Evolutionary conservation across 371 early-diverging fungal genomes (phyloP).

Genomic region (Batrachochytrium dendrobatidis): DNA sequence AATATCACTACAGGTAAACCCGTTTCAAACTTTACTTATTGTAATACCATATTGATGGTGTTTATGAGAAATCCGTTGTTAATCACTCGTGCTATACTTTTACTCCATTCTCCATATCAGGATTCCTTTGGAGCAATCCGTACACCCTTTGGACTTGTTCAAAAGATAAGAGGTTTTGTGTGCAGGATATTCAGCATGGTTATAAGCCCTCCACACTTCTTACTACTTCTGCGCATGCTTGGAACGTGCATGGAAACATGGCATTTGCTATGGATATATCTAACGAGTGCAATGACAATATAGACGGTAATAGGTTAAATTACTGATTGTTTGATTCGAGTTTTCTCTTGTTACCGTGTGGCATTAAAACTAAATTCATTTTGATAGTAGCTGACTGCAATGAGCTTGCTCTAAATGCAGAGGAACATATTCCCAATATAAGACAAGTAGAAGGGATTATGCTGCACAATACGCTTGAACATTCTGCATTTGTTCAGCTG

Average conservation of each 20-base stretch:
- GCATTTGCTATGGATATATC: conserved; percentile 45
- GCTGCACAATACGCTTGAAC: conserved; percentile 61
- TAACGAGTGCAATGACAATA: conserved; percentile 27
- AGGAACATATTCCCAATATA: no score
- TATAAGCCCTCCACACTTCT: conserved; percentile 43
- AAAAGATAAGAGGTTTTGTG: conserved; percentile 66
- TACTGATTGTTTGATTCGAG: no score
- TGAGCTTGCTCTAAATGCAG: no score
- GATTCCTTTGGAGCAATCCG: conserved; percentile 60
- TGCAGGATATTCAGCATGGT: conserved; percentile 43
- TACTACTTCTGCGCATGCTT: conserved; percentile 49
- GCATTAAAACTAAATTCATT: no score
- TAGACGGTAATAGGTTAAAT: conserved; percentile 41
- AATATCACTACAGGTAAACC: conserved; percentile 58
- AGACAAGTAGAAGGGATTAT: no score
- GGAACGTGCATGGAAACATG: conserved; percentile 66
- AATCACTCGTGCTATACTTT: neutral
- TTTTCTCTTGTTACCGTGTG: no score
- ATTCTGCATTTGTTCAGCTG: conserved; percentile 52
- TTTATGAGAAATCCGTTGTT: neutral
- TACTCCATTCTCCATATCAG: conserved; percentile 4
- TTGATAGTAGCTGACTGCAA: no score
- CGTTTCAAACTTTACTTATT: neutral
- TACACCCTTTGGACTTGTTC: conserved; percentile 65
- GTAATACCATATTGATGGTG: neutral